A percentile compares a stretch with the other conserved stretches of the same genome.
These are phyloP conservation scores for Aspergillus avenaceus DNA, from an alignment of 495 filamentous ascomycete genomes.

Conservation along the genomic window DNA sequence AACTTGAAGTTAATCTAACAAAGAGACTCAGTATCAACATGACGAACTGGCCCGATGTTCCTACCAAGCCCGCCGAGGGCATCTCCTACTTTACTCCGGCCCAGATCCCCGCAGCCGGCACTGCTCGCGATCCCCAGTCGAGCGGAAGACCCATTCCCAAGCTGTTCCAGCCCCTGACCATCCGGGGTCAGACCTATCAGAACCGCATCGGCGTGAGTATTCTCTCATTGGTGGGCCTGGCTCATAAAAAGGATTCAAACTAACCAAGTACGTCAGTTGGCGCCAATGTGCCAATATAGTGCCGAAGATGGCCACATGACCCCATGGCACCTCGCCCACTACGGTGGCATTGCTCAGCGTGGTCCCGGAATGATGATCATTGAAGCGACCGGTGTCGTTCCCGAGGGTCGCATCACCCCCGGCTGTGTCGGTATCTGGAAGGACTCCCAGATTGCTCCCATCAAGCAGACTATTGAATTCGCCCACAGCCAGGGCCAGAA, in stretches of 20 bases:
- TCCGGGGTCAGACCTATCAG: conserved; percentile 47
- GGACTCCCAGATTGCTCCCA: conserved; percentile 60
- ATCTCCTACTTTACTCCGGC: conserved; percentile 60
- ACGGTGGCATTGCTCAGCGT: conserved; percentile 54
- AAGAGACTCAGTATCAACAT: too few relatives aligned
- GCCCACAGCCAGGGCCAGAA: conserved; percentile 67
- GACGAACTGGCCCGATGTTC: conserved; percentile 22
- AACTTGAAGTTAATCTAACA: too few relatives aligned
- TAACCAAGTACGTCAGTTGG: conserved; percentile 21
- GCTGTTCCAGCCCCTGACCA: conserved; percentile 55
- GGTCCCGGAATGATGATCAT: conserved; percentile 66
- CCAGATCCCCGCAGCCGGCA: conserved; percentile 56
- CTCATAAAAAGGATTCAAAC: too few relatives aligned
- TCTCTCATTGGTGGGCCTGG: too few relatives aligned
- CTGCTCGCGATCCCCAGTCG: conserved; percentile 49
- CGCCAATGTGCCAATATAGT: conserved; percentile 66
- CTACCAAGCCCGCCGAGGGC: conserved; percentile 36
- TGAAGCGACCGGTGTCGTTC: conserved; percentile 65
- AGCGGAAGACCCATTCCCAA: conserved; percentile 52
- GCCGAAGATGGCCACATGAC: conserved; percentile 58
- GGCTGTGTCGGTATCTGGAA: conserved; percentile 67
- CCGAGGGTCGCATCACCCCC: conserved; percentile 73
- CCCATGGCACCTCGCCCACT: conserved; percentile 55
- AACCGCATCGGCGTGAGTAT: conserved; percentile 49
- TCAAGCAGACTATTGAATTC: conserved; percentile 62